A percentile compares a stretch with the other conserved stretches of the same genome.
Evolutionary conservation across 1,284 basidiomycete genomes (phyloP).

Genomic region (Ustilago lituana): DNA sequence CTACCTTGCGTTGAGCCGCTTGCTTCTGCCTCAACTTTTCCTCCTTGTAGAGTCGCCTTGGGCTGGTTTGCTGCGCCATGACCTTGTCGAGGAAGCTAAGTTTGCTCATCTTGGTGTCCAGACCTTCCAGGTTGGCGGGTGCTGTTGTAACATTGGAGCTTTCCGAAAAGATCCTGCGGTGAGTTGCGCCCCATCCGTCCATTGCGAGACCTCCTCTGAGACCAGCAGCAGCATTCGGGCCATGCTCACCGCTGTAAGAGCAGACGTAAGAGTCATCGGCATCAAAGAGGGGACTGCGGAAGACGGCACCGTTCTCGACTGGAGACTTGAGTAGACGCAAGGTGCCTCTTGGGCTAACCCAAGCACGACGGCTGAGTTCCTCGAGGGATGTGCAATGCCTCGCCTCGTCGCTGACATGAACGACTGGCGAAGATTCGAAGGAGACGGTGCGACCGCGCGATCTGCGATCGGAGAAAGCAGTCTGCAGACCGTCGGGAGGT

Average conservation of each 20-base stretch:
- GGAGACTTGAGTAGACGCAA: constrained; percentile 49
- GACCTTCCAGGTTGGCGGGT: constrained; percentile 23
- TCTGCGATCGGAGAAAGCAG: constrained; percentile 17
- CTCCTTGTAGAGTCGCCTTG: constrained; percentile 55
- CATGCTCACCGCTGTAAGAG: constrained; percentile 18
- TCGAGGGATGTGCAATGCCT: constrained; percentile 38
- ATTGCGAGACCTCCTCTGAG: constrained; percentile 29
- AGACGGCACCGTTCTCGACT: constrained; percentile 36
- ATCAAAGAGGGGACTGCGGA: constrained; percentile 30
- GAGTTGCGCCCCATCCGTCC: constrained; percentile 36
- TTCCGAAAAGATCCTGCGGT: constrained; percentile 25
- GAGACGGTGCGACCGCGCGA: constrained; percentile 42
- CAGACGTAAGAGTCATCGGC: constrained; percentile 50
- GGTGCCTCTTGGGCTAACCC: constrained; percentile 51
- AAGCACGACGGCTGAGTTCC: constrained; percentile 55
- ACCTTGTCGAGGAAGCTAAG: constrained; percentile 63
- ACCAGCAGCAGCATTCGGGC: not conserved
- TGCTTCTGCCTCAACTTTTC: constrained; percentile 53
- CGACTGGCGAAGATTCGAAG: constrained; percentile 41
- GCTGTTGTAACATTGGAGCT: constrained; percentile 32
- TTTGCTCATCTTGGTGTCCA: constrained; percentile 56
- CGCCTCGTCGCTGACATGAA: constrained; percentile 37
- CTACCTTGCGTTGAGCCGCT: constrained; percentile 19
- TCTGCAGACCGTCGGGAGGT: constrained; percentile 28
- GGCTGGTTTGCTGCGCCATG: constrained; percentile 62